Evolutionary conservation across 805 yeast genomes (phyloP), one percentile per base, ranked within the genome.

Genomic region (Myxozyma mucilagina): DNA sequence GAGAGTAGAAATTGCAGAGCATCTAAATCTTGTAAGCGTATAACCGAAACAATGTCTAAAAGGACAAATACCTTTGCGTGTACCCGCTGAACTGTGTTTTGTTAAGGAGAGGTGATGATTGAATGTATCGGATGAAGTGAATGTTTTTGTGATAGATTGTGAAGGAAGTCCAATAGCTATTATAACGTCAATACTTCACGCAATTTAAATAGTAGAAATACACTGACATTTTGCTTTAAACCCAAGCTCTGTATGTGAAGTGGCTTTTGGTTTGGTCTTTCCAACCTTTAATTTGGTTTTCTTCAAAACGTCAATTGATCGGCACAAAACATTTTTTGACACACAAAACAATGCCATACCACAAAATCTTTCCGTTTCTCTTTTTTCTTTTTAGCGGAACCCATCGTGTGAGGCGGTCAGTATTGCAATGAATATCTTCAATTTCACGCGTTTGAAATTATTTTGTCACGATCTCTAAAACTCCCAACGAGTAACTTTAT

Each of bases 231-330:
- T 88, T 10, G 96, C 85, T 47, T 81, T 82, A 75, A 93, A 93
- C 0, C 96, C 87, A 0, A 96, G 90, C 67, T 88, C 93, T 4
- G 99, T 94, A 60, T 81, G 83, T 71, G 90, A 90, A 18, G 84
- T 82, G 5, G 91, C 84, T 64, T 83, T 84, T 5, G 85, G 84
- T 18, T 84, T 83, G 1, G 87, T 78, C 74, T 94, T 94, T 59
- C 99, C 99, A 38, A 94, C 97, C 70, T 82, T 87, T 55, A 94
- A 81, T 78, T 90, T 93, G 61, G 84, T 79, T 73, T 90, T 90
- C 70, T 78, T 68, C 16, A 13, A 14, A 14, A 32, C 42, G 7
- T 10, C 16, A 18, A 24, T 34, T 38, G 43, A 31, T 50, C 45
- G 44, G 38, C 4, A 31, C 32, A 6, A 34, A 10, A 20, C 16